phyloP scores from a whole-genome alignment of 345 rosid species.

The Acer yangbiense region DNA sequence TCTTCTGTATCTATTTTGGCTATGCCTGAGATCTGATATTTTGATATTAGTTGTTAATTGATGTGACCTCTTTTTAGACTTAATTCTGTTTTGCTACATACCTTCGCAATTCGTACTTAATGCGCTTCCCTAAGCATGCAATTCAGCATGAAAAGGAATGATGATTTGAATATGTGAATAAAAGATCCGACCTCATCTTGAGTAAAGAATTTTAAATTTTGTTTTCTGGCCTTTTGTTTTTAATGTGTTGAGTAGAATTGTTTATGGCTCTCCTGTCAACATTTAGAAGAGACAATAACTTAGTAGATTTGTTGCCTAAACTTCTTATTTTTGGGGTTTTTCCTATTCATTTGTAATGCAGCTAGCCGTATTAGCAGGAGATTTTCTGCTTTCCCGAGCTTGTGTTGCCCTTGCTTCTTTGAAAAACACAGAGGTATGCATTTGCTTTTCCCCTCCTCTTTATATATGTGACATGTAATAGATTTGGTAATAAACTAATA shows the following conservation, averaged over 20 bases:
- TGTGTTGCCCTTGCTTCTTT: constrained; percentile 84
- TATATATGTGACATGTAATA: not conserved
- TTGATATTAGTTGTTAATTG: not conserved
- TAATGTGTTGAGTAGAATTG: not conserved
- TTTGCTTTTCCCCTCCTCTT: not conserved
- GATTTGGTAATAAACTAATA: not conserved
- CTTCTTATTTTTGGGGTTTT: constrained; percentile 6
- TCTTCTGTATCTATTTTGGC: not conserved
- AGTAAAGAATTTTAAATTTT: not conserved
- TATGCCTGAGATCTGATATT: not conserved
- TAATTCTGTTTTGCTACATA: not conserved
- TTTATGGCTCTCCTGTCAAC: not conserved
- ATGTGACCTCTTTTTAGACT: not conserved
- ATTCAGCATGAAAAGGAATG: not conserved
- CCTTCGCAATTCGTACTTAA: not conserved
- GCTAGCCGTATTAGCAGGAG: constrained; percentile 92
- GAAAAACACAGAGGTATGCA: constrained; percentile 78
- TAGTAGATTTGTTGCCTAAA: not conserved
- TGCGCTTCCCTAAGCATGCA: not conserved
- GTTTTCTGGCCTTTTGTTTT: not conserved
- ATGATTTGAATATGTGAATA: not conserved
- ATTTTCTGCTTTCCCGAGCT: constrained; percentile 92
- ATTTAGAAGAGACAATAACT: not conserved
- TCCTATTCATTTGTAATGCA: constrained; percentile 36
- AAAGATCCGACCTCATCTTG: not conserved